phyloP scores from a whole-genome alignment of 2,329 filamentous ascomycete genomes.

The Teratosphaeriaceae sp. region DNA sequence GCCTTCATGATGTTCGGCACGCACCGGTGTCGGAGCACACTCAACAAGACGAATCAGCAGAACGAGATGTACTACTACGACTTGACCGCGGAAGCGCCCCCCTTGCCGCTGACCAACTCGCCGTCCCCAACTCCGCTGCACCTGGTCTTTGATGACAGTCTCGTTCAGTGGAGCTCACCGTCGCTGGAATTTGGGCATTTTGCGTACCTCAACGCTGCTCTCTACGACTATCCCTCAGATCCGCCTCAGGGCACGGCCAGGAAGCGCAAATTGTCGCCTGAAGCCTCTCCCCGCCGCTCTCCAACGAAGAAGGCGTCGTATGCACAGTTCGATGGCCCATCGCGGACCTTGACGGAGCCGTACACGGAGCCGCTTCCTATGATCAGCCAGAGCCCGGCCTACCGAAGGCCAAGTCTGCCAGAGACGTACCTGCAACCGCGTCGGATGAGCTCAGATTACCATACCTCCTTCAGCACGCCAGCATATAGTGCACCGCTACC shows the following conservation, averaged over 20 bases:
- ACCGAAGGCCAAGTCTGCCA: conserved; percentile 30
- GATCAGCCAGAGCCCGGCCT: conserved; percentile 32
- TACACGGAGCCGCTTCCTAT: conserved; percentile 27
- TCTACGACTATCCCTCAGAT: conserved; percentile 21
- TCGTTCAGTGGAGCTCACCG: conserved; percentile 30
- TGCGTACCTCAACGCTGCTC: conserved; percentile 41
- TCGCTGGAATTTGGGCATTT: conserved; percentile 54
- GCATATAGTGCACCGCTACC: conserved; percentile 19
- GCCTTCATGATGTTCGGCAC: conserved; percentile 69
- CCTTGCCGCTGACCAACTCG: conserved; percentile 51
- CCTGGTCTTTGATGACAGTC: conserved; percentile 50
- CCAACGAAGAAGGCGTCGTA: conserved; percentile 37
- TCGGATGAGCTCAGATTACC: conserved; percentile 31
- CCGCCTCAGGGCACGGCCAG: conserved; percentile 32
- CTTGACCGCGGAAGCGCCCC: conserved; percentile 66
- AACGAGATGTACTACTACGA: conserved; percentile 61
- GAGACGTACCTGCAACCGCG: conserved; percentile 30
- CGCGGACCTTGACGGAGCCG: conserved; percentile 25
- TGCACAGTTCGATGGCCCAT: conserved; percentile 30
- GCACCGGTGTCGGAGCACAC: conserved; percentile 62
- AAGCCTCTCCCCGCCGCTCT: conserved; percentile 43
- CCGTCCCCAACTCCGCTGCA: conserved; percentile 52
- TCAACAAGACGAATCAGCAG: conserved; percentile 51
- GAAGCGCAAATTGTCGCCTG: conserved; percentile 52
- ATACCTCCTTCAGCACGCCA: conserved; percentile 14